Evolutionary conservation across 805 yeast genomes (phyloP), one percentile per base, ranked within the genome.

Genomic region (Maudiozyma barnettii): DNA sequence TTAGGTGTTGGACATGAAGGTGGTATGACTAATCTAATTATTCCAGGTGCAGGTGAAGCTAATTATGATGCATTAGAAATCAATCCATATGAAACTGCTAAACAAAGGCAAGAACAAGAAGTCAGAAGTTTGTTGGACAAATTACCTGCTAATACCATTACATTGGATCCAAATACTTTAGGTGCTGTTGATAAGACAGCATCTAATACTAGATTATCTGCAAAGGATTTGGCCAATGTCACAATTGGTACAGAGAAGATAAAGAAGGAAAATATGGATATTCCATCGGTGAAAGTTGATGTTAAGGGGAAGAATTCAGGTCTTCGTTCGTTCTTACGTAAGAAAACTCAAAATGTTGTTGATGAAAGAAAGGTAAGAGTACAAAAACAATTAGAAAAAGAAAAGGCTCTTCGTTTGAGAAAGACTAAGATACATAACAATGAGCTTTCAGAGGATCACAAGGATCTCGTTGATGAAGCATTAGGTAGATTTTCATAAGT

Each of bases 31-130:
- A 81, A 93, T n/a, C 56, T 93, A 50, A 83, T 93, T 55, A 75
- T 93, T 49, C 99, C 99, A 38, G 99, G 99, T 22, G 73, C 97
- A 39, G 99, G 99, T 72, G 99, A 93, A 70, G 96, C 99, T 51
- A 93, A 93, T 68, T 89, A 78, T 65, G 99, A 93, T 71, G 89
- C 98, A 2, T 67, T 89, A 64, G 99, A 93, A 68, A 67, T 81
- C 59, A 93, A 93, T 65, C 99, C 99, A 52, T 93, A 75, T 68
- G 96, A 88, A 66, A 78, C 96, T 9, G 79, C 85, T 46, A 83
- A 86, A 63, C 97, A 90, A 70, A 82, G 98, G 73, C 95, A 91
- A 67, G 91, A 91, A 69, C 75, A 78, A 41, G 99, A 93, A 72
- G 95, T 93, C 35, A 79, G 91, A 61, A 68, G 83, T 1, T 74